These are phyloP conservation scores for Lobosporangium transversale DNA, from an alignment of 192 early-diverging fungal species.

Conservation along the genomic window DNA sequence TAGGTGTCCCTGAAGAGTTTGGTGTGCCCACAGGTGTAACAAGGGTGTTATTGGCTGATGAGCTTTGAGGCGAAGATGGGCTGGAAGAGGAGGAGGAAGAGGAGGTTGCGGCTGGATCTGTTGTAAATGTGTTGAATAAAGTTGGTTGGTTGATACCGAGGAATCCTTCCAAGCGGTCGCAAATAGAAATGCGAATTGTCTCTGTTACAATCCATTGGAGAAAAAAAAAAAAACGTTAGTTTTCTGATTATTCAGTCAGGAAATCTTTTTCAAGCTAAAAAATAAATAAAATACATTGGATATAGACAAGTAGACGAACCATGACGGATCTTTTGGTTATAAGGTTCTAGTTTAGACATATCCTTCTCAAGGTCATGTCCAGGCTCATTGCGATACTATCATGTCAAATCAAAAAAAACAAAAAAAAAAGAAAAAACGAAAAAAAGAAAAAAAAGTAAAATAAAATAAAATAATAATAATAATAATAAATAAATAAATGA, in stretches of 20 bases:
- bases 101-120: constrained; percentile 11
- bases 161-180: constrained; percentile 66
- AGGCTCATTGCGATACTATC: constrained; percentile 69
- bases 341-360: constrained; percentile 56
- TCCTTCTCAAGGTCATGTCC: constrained; percentile 63
- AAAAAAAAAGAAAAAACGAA: not conserved
- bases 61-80: constrained; percentile 17
- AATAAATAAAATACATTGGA: too few species aligned
- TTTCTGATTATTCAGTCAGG: not conserved
- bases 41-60: constrained; percentile 17
- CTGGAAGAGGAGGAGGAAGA: constrained; percentile 27
- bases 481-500: too few species aligned
- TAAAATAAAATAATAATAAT: too few species aligned
- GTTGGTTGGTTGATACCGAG: constrained; percentile 44
- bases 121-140: constrained; percentile 7
- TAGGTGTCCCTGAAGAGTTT: constrained; percentile 31
- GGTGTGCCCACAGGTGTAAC: constrained; percentile 32
- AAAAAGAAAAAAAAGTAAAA: too few species aligned
- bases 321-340: constrained; percentile 71
- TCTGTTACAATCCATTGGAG: too few species aligned
- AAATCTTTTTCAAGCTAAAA: too few species aligned
- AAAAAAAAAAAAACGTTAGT: not conserved
- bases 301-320: constrained; percentile 47
- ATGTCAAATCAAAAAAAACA: not conserved
- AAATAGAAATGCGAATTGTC: constrained; percentile 67